Conservation (phyloP, 768 basidiomycete genomes). For the Dioszegia crocea region DNA sequence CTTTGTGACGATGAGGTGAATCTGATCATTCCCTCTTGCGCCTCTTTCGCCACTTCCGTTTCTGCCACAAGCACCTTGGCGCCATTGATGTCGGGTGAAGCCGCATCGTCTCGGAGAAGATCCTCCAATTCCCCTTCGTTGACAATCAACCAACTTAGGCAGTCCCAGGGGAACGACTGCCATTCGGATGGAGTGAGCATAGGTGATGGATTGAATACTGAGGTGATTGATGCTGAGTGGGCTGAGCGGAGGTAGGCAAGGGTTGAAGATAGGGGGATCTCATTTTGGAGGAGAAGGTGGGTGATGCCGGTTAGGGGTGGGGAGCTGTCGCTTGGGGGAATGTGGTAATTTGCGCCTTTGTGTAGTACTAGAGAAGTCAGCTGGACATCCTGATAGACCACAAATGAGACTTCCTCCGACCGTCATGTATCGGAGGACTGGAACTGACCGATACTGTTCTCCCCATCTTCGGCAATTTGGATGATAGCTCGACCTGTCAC, state of each 20-base stretch:
- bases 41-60: background rate
- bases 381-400: background rate
- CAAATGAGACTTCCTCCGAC: too few species aligned
- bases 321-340: constrained; percentile 22
- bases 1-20: constrained; percentile 4
- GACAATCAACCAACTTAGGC: constrained; percentile 50
- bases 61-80: background rate
- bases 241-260: constrained; percentile 36
- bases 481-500: constrained; percentile 53
- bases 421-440: background rate
- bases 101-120: constrained; percentile 21
- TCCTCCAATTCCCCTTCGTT: constrained; percentile 51
- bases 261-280: constrained; percentile 50
- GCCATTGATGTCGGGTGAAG: background rate
- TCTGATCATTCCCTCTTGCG: background rate
- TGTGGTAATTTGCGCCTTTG: constrained; percentile 44
- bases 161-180: constrained; percentile 46
- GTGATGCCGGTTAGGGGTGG: constrained; percentile 43
- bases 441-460: constrained; percentile 52
- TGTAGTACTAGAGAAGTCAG: constrained; percentile 41
- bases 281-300: constrained; percentile 53
- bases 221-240: constrained; percentile 19
- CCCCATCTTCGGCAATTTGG: constrained; percentile 50
- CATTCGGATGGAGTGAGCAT: constrained; percentile 47
- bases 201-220: constrained; percentile 53